A percentile compares a stretch with the other conserved stretches of the same genome.
Conservation (phyloP, 1,284 basidiomycete species). For the Melampsora allii-populina region DNA sequence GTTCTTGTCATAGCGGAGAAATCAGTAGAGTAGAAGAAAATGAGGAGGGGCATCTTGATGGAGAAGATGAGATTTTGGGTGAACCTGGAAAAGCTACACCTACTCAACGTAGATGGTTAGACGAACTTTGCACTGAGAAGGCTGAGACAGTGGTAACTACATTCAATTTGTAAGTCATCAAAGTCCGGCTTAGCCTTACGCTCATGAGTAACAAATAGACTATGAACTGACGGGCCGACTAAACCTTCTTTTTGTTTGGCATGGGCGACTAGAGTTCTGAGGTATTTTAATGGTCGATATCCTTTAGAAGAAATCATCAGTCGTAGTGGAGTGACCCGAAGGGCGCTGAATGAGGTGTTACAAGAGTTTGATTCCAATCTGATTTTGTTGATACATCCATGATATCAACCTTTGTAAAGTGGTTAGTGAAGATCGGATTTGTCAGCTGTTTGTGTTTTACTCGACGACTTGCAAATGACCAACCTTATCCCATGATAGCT, state of each 20-base stretch:
- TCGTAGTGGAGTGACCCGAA: constrained; percentile 20
- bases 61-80: constrained; percentile 27
- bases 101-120: constrained; percentile 29
- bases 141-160: constrained; percentile 21
- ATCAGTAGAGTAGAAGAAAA: not conserved
- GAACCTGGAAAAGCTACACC: constrained; percentile 33
- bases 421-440: no score
- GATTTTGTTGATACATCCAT: constrained; percentile 35
- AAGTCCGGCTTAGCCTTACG: not conserved
- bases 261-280: constrained; percentile 1
- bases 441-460: no score
- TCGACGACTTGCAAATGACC: no score
- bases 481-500: no score
- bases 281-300: constrained; percentile 42
- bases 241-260: not conserved
- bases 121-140: constrained; percentile 32
- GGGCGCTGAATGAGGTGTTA: constrained; percentile 37
- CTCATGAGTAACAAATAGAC: not conserved
- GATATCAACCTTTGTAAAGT: not conserved
- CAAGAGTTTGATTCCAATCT: constrained; percentile 26
- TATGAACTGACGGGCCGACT: not conserved
- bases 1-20: constrained; percentile 9
- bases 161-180: constrained; percentile 30
- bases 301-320: constrained; percentile 40
- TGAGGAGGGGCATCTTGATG: constrained; percentile 1